Evolutionary conservation across 164 flowering plant genomes (phyloP), one percentile per base, ranked within the genome.

Genomic region (Nelumbo lutea): DNA sequence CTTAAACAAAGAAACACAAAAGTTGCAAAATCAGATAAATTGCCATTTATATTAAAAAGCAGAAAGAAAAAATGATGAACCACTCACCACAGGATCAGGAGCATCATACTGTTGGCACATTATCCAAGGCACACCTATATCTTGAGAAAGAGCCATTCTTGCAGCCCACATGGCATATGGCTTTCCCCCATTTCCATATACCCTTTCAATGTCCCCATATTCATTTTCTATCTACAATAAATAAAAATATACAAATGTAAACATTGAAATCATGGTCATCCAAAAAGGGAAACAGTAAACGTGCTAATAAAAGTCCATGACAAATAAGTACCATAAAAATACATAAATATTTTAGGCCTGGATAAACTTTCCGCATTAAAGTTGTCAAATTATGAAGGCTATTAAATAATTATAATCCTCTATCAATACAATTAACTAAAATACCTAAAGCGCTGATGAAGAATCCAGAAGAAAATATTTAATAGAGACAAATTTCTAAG

Each of bases 41-140:
- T 27, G 27, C 27, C 27, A 27, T 27, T 27, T 27, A 27, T 27
- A 27, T 27, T 27, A 27, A 27, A 27, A 27, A 27, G 27, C 27
- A 27, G 27, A 27, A 27, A 27, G 27, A 27, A 27, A 42, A 43
- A 15, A 7, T n/a, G 27, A 68, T 43, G 48, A 48, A 46, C 27
- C 39, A 0, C 90, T 86, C 68, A 96, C 99, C 88, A 96, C 93
- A 64, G 88, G 78, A 71, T 86, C 90, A 64, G 99, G 99, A 81
- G 95, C 88, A 84, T 96, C 96, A 74, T 68, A 78, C 73, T 96
- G 99, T 75, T 90, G 89, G 78, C 99, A 96, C 99, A 96, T 96
- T 51, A 96, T 90, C 99, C 99, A 96, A 61, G 99, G 99, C 14
- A 96, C 96, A 60, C 98, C 96, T 10, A 78, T 93, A 75, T 96